phyloP scores from a whole-genome alignment of 2,329 filamentous ascomycete species.

The Nectriaceae sp. region DNA sequence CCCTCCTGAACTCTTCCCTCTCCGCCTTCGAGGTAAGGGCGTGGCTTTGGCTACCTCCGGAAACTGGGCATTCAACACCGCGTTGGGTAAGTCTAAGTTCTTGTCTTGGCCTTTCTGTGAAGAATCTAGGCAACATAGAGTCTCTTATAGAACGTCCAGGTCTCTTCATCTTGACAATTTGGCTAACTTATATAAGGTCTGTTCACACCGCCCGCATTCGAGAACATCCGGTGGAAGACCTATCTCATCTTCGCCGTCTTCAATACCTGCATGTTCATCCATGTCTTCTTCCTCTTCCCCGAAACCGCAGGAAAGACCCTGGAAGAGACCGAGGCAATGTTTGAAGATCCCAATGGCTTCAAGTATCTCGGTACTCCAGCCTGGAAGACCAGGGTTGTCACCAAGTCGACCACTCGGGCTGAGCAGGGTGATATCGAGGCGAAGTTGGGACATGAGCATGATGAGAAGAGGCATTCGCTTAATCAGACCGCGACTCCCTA shows the following conservation, averaged over 20 bases:
- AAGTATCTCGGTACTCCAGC: conserved; percentile 33
- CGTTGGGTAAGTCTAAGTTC: no score
- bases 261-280: conserved; percentile 50
- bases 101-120: no score
- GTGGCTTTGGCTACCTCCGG: conserved; percentile 51
- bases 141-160: no score
- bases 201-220: conserved; percentile 6
- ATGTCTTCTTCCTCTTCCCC: conserved; percentile 39
- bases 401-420: conserved; percentile 17
- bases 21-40: conserved; percentile 51
- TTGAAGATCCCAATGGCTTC: conserved; percentile 40
- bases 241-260: conserved; percentile 52
- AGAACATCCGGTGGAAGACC: conserved; percentile 29
- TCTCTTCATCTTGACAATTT: no score
- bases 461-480: conserved; percentile 22
- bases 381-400: conserved; percentile 33
- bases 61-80: conserved; percentile 44
- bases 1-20: conserved; percentile 56
- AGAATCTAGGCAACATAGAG: no score
- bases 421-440: conserved; percentile 30
- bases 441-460: conserved; percentile 20
- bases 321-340: conserved; percentile 54
- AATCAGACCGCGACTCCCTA: no score
- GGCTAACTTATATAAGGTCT: conserved; percentile 5
- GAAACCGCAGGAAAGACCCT: conserved; percentile 43